These are phyloP conservation scores for Fusarium sp. DNA, from an alignment of 2,329 filamentous ascomycete species.

Conservation along the genomic window DNA sequence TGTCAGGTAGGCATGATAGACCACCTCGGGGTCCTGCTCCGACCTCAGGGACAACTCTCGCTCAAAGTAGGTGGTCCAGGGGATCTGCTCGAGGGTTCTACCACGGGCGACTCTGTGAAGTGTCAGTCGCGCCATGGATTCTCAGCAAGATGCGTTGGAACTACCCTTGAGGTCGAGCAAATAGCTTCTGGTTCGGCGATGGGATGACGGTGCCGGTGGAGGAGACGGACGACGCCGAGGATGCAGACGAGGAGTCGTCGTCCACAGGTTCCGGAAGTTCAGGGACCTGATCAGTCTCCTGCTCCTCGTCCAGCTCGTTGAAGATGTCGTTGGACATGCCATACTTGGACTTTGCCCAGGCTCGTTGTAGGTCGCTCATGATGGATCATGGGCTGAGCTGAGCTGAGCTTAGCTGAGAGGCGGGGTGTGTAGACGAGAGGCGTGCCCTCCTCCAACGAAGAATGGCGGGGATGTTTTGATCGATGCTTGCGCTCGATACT, in stretches of 20 bases:
- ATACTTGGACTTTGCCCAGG: constrained; percentile 82
- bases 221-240: constrained; percentile 84
- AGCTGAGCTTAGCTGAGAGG: constrained; percentile 12
- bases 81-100: constrained; percentile 72
- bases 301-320: constrained; percentile 65
- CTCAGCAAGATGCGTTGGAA: constrained; percentile 15
- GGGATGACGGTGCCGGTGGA: constrained; percentile 94
- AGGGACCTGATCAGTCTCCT: constrained; percentile 60
- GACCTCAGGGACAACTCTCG: constrained; percentile 82
- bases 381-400: constrained; percentile 34
- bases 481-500: constrained; percentile 19
- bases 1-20: constrained; percentile 88
- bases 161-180: constrained; percentile 78
- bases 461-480: constrained; percentile 4
- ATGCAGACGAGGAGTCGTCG: constrained; percentile 80
- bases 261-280: constrained; percentile 60
- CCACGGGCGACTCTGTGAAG: constrained; percentile 60
- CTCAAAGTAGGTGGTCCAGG: constrained; percentile 93
- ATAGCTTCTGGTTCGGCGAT: constrained; percentile 77
- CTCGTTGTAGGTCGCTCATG: constrained; percentile 86
- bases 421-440: constrained; percentile 30
- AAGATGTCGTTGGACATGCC: constrained; percentile 65
- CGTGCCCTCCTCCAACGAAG: constrained; percentile 25
- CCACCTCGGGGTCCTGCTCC: constrained; percentile 60
- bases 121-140: constrained; percentile 40